A percentile compares a stretch with the other conserved stretches of the same genome.
These are phyloP conservation scores for Talaromyces pinophilus DNA, from an alignment of 2,329 filamentous ascomycete species.

Conservation along the genomic window DNA sequence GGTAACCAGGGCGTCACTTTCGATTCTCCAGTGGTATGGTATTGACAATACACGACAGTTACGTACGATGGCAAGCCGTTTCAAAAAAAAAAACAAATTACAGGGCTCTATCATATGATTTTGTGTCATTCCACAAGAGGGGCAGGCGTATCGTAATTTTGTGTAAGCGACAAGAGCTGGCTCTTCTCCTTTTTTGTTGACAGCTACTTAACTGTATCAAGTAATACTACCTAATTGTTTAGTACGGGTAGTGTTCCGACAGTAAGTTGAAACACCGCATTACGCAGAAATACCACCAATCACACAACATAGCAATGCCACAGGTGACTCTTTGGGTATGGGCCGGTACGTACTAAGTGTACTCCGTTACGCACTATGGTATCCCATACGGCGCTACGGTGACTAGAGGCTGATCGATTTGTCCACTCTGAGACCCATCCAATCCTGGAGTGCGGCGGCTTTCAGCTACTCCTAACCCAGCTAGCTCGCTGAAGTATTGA, in stretches of 20 bases:
- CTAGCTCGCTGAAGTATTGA: not conserved
- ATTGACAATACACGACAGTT: not conserved
- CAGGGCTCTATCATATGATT: not conserved
- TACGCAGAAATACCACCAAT: not conserved
- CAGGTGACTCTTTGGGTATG: not conserved
- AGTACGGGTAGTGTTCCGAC: not conserved
- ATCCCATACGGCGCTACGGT: not conserved
- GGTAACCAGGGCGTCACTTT: not conserved
- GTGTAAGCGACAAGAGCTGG: not conserved
- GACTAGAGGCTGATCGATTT: slow-evolving; percentile 6
- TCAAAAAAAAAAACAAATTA: not conserved
- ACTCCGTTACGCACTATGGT: not conserved
- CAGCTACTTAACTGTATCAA: not conserved
- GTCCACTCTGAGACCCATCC: slow-evolving; percentile 4
- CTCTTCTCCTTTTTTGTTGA: slow-evolving; percentile 2
- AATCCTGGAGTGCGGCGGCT: not conserved
- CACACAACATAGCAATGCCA: not conserved
- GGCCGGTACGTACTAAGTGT: not conserved
- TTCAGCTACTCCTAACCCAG: not conserved
- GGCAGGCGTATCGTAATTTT: not conserved
- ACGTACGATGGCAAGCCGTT: not conserved
- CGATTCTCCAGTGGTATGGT: not conserved
- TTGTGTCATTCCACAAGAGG: slow-evolving; percentile 4
- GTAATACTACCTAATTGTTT: not conserved
- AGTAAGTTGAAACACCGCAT: not conserved